A percentile compares a stretch with the other conserved stretches of the same genome.
Evolutionary conservation across 768 basidiomycete genomes (phyloP).

Genomic region (Pleurotus citrinopileatus): DNA sequence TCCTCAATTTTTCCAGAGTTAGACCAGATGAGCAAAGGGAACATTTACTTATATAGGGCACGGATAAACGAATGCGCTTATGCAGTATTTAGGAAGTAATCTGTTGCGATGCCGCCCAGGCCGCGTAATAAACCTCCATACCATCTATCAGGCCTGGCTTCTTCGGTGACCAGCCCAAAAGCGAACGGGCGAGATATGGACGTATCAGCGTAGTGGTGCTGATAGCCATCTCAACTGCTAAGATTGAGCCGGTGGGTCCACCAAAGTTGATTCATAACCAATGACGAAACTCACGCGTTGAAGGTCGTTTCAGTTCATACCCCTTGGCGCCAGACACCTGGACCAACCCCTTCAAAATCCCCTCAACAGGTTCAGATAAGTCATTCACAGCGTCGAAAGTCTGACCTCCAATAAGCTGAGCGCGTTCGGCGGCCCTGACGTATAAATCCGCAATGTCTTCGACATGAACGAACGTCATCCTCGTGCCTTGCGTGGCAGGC

Average conservation of each 20-base stretch:
- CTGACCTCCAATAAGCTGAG: slow-evolving; percentile 29
- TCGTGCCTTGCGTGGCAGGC: slow-evolving; percentile 30
- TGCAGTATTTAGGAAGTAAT: no score
- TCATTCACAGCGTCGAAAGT: slow-evolving; percentile 41
- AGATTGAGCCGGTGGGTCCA: no score
- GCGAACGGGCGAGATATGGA: slow-evolving; percentile 35
- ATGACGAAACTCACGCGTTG: slow-evolving; percentile 27
- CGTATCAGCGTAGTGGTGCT: slow-evolving; percentile 28
- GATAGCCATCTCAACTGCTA: slow-evolving; percentile 35
- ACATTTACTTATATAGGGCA: no score
- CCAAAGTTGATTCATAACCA: no score
- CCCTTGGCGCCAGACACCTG: slow-evolving; percentile 31
- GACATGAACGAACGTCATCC: slow-evolving; percentile 31
- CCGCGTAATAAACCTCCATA: slow-evolving; percentile 36
- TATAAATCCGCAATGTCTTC: slow-evolving; percentile 47
- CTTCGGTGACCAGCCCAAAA: slow-evolving; percentile 41
- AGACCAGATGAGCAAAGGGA: no score
- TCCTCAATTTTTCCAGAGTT: no score
- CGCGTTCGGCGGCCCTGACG: slow-evolving; percentile 36
- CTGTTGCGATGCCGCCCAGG: slow-evolving; percentile 18
- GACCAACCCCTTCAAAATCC: slow-evolving; percentile 34
- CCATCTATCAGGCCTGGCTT: slow-evolving; percentile 42
- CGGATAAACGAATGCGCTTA: no score
- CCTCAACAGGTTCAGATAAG: slow-evolving; percentile 35
- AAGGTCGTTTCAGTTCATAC: slow-evolving; percentile 29